Conservation (phyloP, 2,329 filamentous ascomycete species). For the Microcyclospora tardicrescens region DNA sequence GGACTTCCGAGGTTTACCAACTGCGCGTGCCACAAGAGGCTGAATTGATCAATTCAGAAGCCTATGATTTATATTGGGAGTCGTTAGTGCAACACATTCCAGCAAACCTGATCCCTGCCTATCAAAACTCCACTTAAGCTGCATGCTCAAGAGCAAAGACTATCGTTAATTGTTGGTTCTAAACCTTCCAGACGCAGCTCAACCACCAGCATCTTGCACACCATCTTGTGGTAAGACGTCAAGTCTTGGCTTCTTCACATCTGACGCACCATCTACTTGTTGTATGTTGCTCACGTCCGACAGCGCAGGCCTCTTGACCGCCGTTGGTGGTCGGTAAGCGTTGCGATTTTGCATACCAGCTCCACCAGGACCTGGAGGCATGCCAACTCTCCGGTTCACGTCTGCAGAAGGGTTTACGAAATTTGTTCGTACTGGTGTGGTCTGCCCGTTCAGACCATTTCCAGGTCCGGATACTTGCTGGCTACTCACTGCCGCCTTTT, state of each 20-base stretch:
- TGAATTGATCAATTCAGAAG: too few relatives aligned
- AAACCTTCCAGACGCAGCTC: conserved; percentile 2
- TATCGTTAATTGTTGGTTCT: not conserved
- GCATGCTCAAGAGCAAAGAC: too few relatives aligned
- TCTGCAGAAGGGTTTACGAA: conserved; percentile 38
- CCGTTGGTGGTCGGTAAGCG: conserved; percentile 33
- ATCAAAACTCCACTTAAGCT: too few relatives aligned
- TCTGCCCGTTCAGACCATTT: conserved; percentile 7
- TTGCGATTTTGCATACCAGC: conserved; percentile 28
- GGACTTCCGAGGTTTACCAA: conserved; percentile 20
- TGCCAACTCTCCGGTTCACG: conserved; percentile 34
- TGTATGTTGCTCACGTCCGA: conserved; percentile 35
- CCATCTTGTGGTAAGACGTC: conserved; percentile 9
- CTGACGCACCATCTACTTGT: conserved; percentile 23
- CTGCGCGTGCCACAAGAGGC: too few relatives aligned
- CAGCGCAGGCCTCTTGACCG: conserved; percentile 25
- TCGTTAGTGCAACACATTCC: too few relatives aligned
- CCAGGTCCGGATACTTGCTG: conserved; percentile 2
- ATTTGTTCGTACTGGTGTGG: conserved; percentile 22
- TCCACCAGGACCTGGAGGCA: conserved; percentile 26
- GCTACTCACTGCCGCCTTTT: conserved; percentile 1
- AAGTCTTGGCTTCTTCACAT: conserved; percentile 29
- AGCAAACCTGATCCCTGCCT: too few relatives aligned
- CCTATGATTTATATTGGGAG: too few relatives aligned
- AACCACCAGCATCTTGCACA: conserved; percentile 1